These are phyloP conservation scores for Quercus lobata DNA, from an alignment of 331 rosid species.

Conservation along the genomic window DNA sequence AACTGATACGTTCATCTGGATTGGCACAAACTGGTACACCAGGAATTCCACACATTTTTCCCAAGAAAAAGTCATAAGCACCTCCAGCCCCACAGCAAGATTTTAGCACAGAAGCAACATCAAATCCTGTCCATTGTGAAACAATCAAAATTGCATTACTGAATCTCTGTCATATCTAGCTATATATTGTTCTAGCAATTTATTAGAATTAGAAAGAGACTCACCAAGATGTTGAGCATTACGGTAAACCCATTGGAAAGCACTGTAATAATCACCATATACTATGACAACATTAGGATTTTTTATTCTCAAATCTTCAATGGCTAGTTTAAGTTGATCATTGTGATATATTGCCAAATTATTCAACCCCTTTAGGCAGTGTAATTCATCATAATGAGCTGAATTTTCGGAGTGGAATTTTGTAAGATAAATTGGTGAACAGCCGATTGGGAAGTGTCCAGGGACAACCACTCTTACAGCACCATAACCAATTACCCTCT, in stretches of 20 bases:
- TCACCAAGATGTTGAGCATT: neutral
- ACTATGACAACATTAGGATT: conserved; percentile 1
- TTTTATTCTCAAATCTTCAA: neutral
- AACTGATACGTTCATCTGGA: conserved; percentile 3
- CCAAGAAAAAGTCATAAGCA: neutral
- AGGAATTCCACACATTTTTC: conserved; percentile 3
- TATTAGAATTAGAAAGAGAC: neutral
- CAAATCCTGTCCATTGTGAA: conserved; percentile 1
- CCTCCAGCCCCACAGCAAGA: conserved; percentile 21
- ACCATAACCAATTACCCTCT: conserved; percentile 17
- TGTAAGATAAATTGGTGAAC: conserved; percentile 9
- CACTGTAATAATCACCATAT: conserved; percentile 17
- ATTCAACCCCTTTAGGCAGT: conserved; percentile 1
- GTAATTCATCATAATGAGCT: neutral
- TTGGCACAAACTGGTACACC: conserved; percentile 7
- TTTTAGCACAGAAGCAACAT: neutral
- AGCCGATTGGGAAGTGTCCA: conserved; percentile 16
- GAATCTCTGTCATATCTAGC: neutral
- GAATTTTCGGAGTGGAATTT: neutral
- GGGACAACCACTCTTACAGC: conserved; percentile 8
- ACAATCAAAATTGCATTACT: neutral
- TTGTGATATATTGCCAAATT: conserved; percentile 3
- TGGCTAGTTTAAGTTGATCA: conserved; percentile 3
- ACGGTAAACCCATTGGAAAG: conserved; percentile 6
- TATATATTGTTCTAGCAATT: neutral